Evolutionary conservation across 2,329 filamentous ascomycete genomes (phyloP).

Genomic region (Aspergillus versicolor): DNA sequence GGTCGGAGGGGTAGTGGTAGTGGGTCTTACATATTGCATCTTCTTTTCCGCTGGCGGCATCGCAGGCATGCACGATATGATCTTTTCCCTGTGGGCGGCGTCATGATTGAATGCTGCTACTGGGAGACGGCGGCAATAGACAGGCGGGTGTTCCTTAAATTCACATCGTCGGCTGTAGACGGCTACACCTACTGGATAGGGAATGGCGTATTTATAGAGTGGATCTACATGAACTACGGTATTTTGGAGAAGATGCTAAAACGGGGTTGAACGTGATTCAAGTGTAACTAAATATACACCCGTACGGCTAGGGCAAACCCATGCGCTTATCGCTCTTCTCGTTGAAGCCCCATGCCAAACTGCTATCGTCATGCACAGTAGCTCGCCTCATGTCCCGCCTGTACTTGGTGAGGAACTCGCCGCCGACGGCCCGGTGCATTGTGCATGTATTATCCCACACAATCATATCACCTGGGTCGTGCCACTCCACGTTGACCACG

Average conservation of each 20-base stretch:
- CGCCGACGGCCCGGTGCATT: constrained; percentile 32
- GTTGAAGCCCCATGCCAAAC: constrained; percentile 45
- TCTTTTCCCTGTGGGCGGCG: not conserved
- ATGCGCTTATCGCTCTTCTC: no score
- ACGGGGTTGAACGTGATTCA: no score
- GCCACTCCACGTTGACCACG: not conserved
- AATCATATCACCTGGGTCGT: not conserved
- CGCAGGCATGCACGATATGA: not conserved
- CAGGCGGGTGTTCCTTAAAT: no score
- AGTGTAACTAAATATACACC: no score
- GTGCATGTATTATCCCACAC: not conserved
- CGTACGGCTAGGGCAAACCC: no score
- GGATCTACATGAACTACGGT: no score
- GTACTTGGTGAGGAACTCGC: constrained; percentile 49
- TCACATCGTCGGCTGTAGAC: no score
- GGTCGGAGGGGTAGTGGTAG: not conserved
- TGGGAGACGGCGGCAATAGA: no score
- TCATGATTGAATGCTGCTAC: not conserved
- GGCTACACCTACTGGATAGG: no score
- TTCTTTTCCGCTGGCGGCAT: not conserved
- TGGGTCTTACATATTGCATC: not conserved
- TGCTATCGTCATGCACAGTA: constrained; percentile 53
- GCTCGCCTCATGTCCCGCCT: constrained; percentile 55
- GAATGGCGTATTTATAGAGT: no score
- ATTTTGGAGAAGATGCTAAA: no score